phyloP scores from a whole-genome alignment of 169 alveolate species.

The Miamiensis avidus region DNA sequence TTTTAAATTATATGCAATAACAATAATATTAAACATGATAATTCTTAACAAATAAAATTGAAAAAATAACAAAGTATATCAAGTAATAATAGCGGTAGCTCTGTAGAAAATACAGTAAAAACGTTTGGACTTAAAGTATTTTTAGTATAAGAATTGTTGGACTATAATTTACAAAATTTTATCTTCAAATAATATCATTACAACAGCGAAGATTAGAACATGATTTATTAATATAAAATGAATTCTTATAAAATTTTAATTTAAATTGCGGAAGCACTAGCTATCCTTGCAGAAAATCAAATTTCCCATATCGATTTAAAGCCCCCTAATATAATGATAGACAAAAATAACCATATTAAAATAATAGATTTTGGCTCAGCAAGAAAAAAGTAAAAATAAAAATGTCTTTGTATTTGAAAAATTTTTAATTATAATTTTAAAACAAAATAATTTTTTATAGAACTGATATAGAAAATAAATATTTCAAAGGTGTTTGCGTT shows the following conservation, averaged over 20 bases:
- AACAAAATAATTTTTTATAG: not conserved
- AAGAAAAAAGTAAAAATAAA: not conserved
- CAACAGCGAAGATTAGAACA: not conserved
- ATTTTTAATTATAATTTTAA: no score
- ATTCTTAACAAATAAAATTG: not conserved
- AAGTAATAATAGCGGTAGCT: not conserved
- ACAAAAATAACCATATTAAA: no score
- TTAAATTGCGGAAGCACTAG: not conserved
- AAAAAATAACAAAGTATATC: not conserved
- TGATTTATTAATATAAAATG: no score
- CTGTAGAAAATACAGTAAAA: not conserved
- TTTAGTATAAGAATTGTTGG: not conserved
- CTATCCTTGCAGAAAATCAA: not conserved
- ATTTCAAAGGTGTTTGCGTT: not conserved
- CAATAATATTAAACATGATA: not conserved
- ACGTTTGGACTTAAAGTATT: not conserved
- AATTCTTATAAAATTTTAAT: not conserved
- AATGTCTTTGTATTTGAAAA: not conserved
- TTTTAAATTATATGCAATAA: no score
- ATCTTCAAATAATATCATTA: not conserved
- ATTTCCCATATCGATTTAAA: not conserved
- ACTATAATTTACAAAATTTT: no score
- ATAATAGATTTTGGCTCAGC: not conserved
- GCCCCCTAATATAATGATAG: not conserved
- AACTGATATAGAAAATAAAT: not conserved